Conservation (phyloP, 2,329 filamentous ascomycete species). For the Colletotrichum echinochloae region DNA sequence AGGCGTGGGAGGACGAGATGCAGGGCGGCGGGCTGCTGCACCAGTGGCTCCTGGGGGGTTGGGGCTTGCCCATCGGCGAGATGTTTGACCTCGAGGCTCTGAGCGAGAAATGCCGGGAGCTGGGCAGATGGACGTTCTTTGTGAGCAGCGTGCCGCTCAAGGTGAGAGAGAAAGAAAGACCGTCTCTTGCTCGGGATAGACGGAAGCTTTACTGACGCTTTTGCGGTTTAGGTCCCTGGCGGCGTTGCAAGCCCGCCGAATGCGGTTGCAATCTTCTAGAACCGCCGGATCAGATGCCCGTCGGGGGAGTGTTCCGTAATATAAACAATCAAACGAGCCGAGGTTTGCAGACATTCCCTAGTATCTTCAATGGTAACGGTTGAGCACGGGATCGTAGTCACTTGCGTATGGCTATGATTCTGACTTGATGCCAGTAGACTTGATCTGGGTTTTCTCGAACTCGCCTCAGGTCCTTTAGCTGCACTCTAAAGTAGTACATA, state of each 20-base stretch:
- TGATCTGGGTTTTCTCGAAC: neutral
- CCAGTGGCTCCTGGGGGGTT: constrained; percentile 60
- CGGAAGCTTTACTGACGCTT: neutral
- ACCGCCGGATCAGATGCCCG: too few species aligned
- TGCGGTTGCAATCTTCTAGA: constrained; percentile 54
- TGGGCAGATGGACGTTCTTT: constrained; percentile 55
- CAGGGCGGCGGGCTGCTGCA: constrained; percentile 45
- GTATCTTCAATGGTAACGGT: neutral
- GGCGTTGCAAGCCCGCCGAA: constrained; percentile 55
- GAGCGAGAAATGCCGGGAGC: constrained; percentile 48
- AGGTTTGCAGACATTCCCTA: neutral
- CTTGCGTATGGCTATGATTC: neutral
- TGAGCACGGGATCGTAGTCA: neutral
- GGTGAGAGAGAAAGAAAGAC: constrained; percentile 25
- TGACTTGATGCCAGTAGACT: neutral
- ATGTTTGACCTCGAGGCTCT: constrained; percentile 59
- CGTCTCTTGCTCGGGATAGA: fast-evolving
- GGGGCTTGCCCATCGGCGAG: constrained; percentile 65
- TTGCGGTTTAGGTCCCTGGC: constrained; percentile 47
- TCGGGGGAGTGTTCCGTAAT: neutral
- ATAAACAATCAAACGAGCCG: neutral
- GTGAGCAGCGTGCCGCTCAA: constrained; percentile 54
- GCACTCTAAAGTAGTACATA: too few species aligned
- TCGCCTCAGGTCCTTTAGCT: neutral
- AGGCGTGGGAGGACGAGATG: constrained; percentile 42